Evolutionary conservation across 78 protist genomes (phyloP), one percentile per base, ranked within the genome.

Genomic region (Dictyostelium capitatum): DNA sequence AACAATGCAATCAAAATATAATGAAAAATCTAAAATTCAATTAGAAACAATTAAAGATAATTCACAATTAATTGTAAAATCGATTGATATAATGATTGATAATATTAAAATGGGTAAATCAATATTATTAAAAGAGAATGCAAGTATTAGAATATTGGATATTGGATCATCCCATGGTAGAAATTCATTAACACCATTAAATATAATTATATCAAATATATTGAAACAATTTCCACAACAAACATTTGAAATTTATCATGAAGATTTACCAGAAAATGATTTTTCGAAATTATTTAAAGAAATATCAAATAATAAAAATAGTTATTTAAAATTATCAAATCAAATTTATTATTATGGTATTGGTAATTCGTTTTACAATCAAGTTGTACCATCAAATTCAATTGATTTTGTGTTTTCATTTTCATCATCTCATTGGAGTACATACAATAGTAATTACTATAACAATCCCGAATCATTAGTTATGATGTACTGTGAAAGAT

Each of bases 261-360:
- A 32, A 32, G 79, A 72, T 72, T 43, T 72, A 72, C 79, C 79
- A n/a, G 50, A 32, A 3, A 72, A 72, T 72, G 19, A 72, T 46
- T 72, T 72, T 9, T 28, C 56, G 1, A 41, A 17, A 72, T 28
- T 72, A 17, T 72, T 72, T 72, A 67, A 67, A 17, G 57, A 72
- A 23, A 72, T 72, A 20, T 41, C 32, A 17, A 9, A 72, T 3
- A 43, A 72, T 72, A 4, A n/a, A 10, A 17, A 72, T 20, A 43
- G 54, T n/a, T 43, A 72, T 72, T 15, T 43, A 15, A 72, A 72
- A 72, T 20, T n/a, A 72, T 72, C 50, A 0, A 43, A 32, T 46
- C 57, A 72, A n/a, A 72, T 72, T 9, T 72, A 72, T 72, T 72
- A 15, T 25, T 72, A 72, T 72, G 79, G 57, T n/a, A 72, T 72